Percentiles rank a stretch among this genome's conserved stretches.
Conservation (phyloP, 345 rosid species). For the Eucalyptus pumila region DNA sequence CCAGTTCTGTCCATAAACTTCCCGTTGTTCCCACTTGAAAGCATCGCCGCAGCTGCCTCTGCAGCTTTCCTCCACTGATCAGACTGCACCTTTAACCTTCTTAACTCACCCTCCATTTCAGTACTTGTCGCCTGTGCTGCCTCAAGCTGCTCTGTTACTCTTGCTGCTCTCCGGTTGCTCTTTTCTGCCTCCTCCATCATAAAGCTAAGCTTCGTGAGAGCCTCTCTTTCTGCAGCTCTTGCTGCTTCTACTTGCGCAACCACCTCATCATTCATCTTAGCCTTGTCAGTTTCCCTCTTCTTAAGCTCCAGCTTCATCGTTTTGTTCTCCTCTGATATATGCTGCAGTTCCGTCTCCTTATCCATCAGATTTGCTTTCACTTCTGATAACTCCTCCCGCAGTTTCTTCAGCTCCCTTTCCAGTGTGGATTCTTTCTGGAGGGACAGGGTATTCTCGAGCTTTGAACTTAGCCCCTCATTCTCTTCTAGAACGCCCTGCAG, state of each 20-base stretch:
- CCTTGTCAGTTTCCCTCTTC: constrained; percentile 30
- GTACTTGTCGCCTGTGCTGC: background rate
- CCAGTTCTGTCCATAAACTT: constrained; percentile 57
- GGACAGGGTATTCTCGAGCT: constrained; percentile 27
- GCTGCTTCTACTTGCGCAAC: constrained; percentile 20
- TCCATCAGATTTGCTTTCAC: constrained; percentile 60
- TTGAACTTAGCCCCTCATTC: constrained; percentile 37
- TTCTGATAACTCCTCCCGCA: constrained; percentile 30
- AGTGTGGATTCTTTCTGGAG: constrained; percentile 13
- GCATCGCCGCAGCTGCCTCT: constrained; percentile 90
- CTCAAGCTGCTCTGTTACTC: constrained; percentile 71
- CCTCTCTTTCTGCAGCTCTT: constrained; percentile 43
- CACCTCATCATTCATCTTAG: constrained; percentile 9
- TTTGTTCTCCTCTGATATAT: constrained; percentile 55
- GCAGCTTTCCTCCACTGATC: constrained; percentile 99
- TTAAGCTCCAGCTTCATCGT: constrained; percentile 36
- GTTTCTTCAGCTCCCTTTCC: constrained; percentile 34
- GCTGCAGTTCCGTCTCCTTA: constrained; percentile 69
- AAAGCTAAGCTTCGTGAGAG: constrained; percentile 53
- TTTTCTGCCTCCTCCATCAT: constrained; percentile 77
- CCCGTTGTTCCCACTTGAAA: constrained; percentile 68
- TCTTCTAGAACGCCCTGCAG: constrained; percentile 69
- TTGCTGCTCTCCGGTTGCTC: constrained; percentile 50
- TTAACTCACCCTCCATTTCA: constrained; percentile 1
- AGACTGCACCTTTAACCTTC: constrained; percentile 90